Evolutionary conservation across 495 filamentous ascomycete species (phyloP), one percentile per base, ranked within the genome.

Genomic region (Hypomontagnella monticulosa): DNA sequence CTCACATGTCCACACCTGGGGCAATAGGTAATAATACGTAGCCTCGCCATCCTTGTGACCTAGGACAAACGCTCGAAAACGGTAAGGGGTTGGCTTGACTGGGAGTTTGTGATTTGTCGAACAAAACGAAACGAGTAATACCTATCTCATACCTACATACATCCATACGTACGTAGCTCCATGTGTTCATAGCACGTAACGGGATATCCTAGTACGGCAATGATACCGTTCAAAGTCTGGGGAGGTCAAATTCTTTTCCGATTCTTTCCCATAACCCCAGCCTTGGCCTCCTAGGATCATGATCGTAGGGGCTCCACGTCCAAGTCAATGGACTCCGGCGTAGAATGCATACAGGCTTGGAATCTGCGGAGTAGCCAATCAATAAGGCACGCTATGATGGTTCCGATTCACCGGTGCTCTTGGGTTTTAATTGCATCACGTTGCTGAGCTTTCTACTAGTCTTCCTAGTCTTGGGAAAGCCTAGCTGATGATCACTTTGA

Each of bases 311-410:
- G 50, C 43, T 71, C 61, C 61, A 71, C 37, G 61, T 52, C 58
- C 51, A 44, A 44, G 61, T 57, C 52, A 19, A 15, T 9, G 8
- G 9, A 38, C 47, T 60, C 51, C 60, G 51, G 57, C 57, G 50
- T 48, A 46, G 30, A 49, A 38, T 40, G 43, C 14, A 61, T 47
- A 58, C 27, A 61, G 50, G 46, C 60, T 66, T 73, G 65, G 40
- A 15, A 61, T 62, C 46, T 73, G 71, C 54, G 71, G 68, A 73
- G 71, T 27, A 58, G 55, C 71, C 68, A 73, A 73, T 73, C 44
- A 63, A 46, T 16, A 23, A 53, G 11, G 42, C 19, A 44, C 18
- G 34, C 37, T 37, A 63, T 33, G 9, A 47, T 57, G 40, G 47
- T 67, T 33, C 63, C 62, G 64, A 58, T 53, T 59, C 54, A 40